phyloP scores from a whole-genome alignment of 2,329 filamentous ascomycete species.

The Sclerotinia glacialis region DNA sequence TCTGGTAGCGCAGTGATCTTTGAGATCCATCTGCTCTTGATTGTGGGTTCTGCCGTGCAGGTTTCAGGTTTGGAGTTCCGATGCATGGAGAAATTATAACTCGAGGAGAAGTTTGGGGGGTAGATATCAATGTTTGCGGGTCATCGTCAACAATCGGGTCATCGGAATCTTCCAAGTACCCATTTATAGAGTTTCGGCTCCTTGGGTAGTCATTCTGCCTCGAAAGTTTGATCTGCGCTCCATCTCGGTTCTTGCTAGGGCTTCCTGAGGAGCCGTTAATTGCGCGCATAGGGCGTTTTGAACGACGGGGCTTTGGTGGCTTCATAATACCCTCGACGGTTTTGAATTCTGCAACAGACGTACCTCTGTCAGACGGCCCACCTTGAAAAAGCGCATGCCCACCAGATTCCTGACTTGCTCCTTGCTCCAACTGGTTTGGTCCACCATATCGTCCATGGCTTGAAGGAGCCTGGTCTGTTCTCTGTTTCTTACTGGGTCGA shows the following conservation, averaged over 20 bases:
- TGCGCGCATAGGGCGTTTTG: not conserved
- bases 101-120: not conserved
- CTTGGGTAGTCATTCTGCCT: no score
- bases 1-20: not conserved
- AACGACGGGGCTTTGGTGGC: no score
- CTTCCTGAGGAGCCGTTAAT: constrained; percentile 1
- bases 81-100: not conserved
- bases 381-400: no score
- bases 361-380: no score
- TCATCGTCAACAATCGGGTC: constrained; percentile 17
- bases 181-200: no score
- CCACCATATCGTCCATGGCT: not conserved
- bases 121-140: not conserved
- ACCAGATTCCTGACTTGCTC: not conserved
- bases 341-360: no score
- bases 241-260: not conserved
- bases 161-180: not conserved
- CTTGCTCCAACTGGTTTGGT: not conserved
- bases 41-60: not conserved
- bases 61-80: not conserved
- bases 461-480: not conserved
- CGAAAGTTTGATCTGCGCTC: no score
- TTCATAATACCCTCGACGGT: no score
- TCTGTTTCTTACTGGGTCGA: constrained; percentile 1
- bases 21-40: not conserved